Base-by-base conservation (phyloP, 2,329 filamentous ascomycete species). In the Ceratocystis harringtonii region DNA sequence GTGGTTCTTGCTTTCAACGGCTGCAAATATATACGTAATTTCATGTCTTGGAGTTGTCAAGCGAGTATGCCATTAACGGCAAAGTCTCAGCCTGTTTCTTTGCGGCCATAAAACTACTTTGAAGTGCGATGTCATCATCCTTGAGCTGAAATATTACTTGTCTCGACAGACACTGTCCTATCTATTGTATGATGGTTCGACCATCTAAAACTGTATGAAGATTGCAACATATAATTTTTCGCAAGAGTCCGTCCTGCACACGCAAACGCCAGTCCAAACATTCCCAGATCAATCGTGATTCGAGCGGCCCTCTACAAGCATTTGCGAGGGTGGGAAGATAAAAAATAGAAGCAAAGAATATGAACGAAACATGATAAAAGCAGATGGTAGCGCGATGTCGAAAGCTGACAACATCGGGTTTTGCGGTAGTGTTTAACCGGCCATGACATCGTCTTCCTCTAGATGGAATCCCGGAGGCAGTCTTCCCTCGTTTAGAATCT, bases 401-500 rank as follows among this genome's bases (percentile, higher is more conserved):
- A 43, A 30, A 25, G n/a, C 58, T 4, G 22, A 12, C 15, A 62
- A 8, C 45, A 63, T 17, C 44, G 45, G 8, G 45, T n/a, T 1
- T 25, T 41, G 3, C 36, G 32, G n/a, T 41, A 25, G 19, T 41
- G 30, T 30, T 72, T 74, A 86, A 71, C 86, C 82, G 75, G 86
- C 83, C 84, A 86, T 87, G 15, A 75, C 76, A 69, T 81, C 80
- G 61, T 68, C 68, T 50, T 77, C 79, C 58, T 78, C 79, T 44
- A 76, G 72, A 44, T 82, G 78, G 41, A 85, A 81, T 32, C 85
- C 88, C 43, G 82, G 80, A 1, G 92, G 92, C 74, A 97, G 81
- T 72, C 89, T 81, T 1, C 94, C 94, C 75, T 97, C 92, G 68
- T 89, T 89, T 69, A 97, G 77, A 75, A 94, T 90, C 78, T 92